phyloP scores from a whole-genome alignment of 768 basidiomycete species.

The Erythrobasidium yunnanense region DNA sequence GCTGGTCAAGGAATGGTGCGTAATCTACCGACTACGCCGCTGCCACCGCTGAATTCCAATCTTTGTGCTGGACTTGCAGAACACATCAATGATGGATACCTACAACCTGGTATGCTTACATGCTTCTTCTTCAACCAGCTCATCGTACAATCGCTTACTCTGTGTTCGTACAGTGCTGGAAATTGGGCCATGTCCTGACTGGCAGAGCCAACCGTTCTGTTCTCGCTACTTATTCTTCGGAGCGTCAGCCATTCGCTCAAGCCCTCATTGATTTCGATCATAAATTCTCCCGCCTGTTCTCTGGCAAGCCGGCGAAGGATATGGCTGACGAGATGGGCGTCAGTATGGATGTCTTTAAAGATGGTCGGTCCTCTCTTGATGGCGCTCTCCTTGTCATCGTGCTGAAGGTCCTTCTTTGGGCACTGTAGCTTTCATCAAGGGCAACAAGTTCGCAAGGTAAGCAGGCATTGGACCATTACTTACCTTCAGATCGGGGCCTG shows the following conservation, averaged over 20 bases:
- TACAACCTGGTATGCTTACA: constrained; percentile 34
- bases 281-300: constrained; percentile 56
- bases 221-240: constrained; percentile 44
- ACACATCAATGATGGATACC: constrained; percentile 33
- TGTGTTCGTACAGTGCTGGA: constrained; percentile 22
- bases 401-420: not conserved
- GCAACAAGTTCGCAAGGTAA: constrained; percentile 33
- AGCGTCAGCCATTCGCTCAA: constrained; percentile 52
- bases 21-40: not conserved
- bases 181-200: constrained; percentile 33
- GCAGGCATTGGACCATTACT: not conserved
- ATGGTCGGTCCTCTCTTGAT: not conserved
- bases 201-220: constrained; percentile 34
- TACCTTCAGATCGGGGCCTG: not conserved
- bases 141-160: constrained; percentile 6
- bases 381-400: not conserved
- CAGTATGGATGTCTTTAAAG: constrained; percentile 35
- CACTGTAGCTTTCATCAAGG: constrained; percentile 15
- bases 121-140: not conserved
- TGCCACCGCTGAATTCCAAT: not conserved
- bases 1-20: constrained; percentile 25
- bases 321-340: constrained; percentile 29
- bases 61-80: not conserved
- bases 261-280: constrained; percentile 45
- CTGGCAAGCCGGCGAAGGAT: constrained; percentile 53